These are phyloP conservation scores for Russula abietina DNA, from an alignment of 768 basidiomycete species.

Conservation along the genomic window DNA sequence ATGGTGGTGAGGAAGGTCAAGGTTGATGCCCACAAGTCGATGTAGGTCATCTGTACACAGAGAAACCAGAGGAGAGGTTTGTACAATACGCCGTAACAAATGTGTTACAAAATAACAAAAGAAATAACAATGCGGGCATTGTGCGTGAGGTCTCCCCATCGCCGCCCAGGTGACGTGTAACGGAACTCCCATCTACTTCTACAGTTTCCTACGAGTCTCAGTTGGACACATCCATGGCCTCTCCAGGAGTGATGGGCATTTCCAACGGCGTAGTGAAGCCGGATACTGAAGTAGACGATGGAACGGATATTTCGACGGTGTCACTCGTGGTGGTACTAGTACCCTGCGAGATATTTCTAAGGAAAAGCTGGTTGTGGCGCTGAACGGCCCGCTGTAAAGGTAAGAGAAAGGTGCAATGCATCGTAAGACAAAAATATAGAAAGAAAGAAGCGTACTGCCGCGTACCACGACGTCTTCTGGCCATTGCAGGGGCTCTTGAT, in stretches of 20 bases:
- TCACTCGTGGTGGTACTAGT: background rate
- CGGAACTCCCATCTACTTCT: background rate
- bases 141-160: background rate
- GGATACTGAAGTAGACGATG: slow-evolving; percentile 21
- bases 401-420: background rate
- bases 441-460: background rate
- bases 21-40: slow-evolving; percentile 34
- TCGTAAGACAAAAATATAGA: background rate
- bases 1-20: slow-evolving; percentile 52
- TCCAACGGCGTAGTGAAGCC: slow-evolving; percentile 21
- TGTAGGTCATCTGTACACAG: background rate
- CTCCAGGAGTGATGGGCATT: slow-evolving; percentile 17
- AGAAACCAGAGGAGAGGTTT: background rate
- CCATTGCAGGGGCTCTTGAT: slow-evolving; percentile 29
- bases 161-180: background rate
- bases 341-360: slow-evolving; percentile 20
- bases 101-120: slow-evolving; percentile 16
- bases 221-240: slow-evolving; percentile 21
- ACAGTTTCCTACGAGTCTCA: slow-evolving; percentile 1
- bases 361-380: slow-evolving; percentile 35
- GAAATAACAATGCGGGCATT: slow-evolving; percentile 11
- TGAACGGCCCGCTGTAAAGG: slow-evolving; percentile 33
- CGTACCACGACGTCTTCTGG: slow-evolving; percentile 31
- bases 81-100: background rate
- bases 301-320: slow-evolving; percentile 10